phyloP scores from a whole-genome alignment of 192 early-diverging fungal species.

The Linnemannia hyalina region DNA sequence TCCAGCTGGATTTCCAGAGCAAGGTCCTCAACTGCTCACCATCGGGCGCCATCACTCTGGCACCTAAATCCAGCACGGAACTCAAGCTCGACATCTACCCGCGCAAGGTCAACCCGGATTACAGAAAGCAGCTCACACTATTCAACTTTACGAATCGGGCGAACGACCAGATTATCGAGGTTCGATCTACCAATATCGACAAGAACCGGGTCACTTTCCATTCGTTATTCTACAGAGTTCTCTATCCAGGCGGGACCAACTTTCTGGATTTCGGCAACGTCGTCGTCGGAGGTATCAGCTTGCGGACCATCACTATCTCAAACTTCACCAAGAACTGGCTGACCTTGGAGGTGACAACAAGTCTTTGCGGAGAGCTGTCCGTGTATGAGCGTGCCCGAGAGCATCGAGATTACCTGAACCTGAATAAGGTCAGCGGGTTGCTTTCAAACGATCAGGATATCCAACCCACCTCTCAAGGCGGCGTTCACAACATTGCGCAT shows the following conservation, averaged over 20 bases:
- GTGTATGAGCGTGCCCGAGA: constrained; percentile 56
- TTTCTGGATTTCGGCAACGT: constrained; percentile 96
- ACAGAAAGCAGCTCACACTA: constrained; percentile 95
- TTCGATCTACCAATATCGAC: constrained; percentile 95
- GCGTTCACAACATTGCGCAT: background rate
- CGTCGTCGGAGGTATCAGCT: constrained; percentile 81
- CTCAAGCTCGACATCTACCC: constrained; percentile 96
- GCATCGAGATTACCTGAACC: constrained; percentile 30
- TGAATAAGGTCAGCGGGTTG: constrained; percentile 7
- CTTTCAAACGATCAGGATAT: constrained; percentile 7
- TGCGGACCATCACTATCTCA: constrained; percentile 86
- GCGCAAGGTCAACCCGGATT: constrained; percentile 97
- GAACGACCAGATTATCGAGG: constrained; percentile 92
- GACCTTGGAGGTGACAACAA: constrained; percentile 61
- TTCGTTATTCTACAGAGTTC: constrained; percentile 93
- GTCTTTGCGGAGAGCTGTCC: constrained; percentile 53
- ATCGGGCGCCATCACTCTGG: constrained; percentile 78
- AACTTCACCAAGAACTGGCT: constrained; percentile 79
- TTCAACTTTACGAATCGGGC: constrained; percentile 90
- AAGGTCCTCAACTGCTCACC: constrained; percentile 89
- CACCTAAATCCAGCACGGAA: constrained; percentile 80
- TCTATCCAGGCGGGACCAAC: constrained; percentile 89
- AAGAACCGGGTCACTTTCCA: constrained; percentile 97
- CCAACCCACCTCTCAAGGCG: background rate
- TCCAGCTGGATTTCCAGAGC: constrained; percentile 90